Evolutionary conservation across 306 rosid species (phyloP).

Genomic region (Begonia masoniana): DNA sequence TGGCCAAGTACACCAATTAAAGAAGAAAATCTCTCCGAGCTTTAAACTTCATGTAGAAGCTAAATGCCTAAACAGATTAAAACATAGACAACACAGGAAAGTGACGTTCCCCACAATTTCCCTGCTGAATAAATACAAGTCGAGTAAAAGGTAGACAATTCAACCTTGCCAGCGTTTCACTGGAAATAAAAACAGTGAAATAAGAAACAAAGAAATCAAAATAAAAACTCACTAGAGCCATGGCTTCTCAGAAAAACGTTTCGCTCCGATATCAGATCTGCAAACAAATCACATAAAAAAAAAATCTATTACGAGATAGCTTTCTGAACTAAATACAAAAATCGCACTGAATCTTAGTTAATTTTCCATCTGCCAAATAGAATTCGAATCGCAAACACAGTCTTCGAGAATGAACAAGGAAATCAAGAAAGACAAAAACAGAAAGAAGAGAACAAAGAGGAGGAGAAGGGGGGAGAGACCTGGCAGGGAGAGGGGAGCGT

Average conservation of each 20-base stretch:
- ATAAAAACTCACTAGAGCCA: slow-evolving; percentile 59
- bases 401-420: too few relatives aligned
- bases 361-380: neutral
- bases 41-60: too few relatives aligned
- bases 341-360: neutral
- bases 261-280: slow-evolving; percentile 40
- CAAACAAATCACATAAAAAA: slow-evolving; percentile 2
- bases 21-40: too few relatives aligned
- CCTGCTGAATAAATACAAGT: neutral
- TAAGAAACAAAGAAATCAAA: neutral
- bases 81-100: neutral
- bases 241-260: slow-evolving; percentile 36
- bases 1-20: too few relatives aligned
- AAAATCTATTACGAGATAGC: neutral
- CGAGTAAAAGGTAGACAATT: neutral
- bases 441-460: neutral
- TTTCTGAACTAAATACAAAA: neutral
- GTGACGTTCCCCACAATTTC: neutral
- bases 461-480: slow-evolving; percentile 1
- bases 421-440: neutral
- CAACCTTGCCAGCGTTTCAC: neutral
- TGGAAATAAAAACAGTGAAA: neutral
- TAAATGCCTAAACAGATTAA: too few relatives aligned
- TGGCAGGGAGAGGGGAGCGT: slow-evolving; percentile 12
- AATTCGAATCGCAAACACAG: too few relatives aligned